Base-by-base conservation (phyloP, 441 rosid species). In the Gossypium schwendimanii region DNA sequence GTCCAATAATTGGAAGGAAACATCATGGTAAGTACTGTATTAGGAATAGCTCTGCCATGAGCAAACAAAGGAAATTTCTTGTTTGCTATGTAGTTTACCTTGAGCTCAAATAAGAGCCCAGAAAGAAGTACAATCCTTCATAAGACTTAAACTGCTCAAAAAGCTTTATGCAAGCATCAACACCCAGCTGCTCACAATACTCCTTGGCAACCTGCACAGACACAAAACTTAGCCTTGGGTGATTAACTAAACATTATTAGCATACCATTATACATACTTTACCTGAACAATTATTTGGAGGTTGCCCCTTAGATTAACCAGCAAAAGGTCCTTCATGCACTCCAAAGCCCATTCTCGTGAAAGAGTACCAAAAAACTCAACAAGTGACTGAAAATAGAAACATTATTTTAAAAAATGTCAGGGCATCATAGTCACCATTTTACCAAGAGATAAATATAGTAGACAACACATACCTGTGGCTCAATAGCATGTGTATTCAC, bases 221-320 rank as follows among this genome's bases (percentile, higher is more conserved):
- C 20, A 63, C 23, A 68, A 55, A 44, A 65, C 82, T 50, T 75
- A 28, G 77, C 74, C 47, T 63, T 76, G 45, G 50, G 69, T 21
- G 31, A 77, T 24, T 52, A 31, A 71, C 52, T 14, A 64, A 65
- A 66, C n/a, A 63, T 52, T 60, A 71, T 54, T 45, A 54, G 49
- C 73, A 78, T 47, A 82, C 55, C 62, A 75, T 11, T 57, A 33
- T 59, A 73, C 52, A 78, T 64, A 47, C 21, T 41, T 20, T 79
- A 89, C 99, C 97, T 94, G 98, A 76, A 94, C 98, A 62, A 94
- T 92, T 80, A 94, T 91, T 89, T 94, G 99, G 77, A 95, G 97
- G 76, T 93, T 95, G 82, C 89, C 99, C 71, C 99, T 86, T 64
- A 91, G 80, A 81, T 95, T 91, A 78, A 91, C 98, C 67, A 93